A percentile compares a stretch with the other conserved stretches of the same genome.
Conservation (phyloP, 257 asterid species). For the Jacaranda copaia region DNA sequence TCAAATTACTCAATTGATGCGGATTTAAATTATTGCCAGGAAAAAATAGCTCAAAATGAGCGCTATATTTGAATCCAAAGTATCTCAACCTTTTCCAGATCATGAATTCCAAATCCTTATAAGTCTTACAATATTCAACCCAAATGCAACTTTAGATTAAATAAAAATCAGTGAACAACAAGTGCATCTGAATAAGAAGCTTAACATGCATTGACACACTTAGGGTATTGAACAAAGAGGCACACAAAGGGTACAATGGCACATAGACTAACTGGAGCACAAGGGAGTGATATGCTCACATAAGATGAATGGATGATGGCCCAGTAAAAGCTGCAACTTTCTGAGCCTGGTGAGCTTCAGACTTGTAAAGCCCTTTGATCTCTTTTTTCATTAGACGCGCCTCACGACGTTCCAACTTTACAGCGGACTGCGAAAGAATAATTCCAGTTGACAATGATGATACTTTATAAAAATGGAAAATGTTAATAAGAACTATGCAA, state of each 20-base stretch:
- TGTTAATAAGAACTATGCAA: background rate
- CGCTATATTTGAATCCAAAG: background rate
- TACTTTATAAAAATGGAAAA: background rate
- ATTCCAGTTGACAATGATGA: background rate
- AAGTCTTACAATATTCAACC: background rate
- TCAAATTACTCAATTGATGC: background rate
- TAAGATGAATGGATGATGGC: slow-evolving; percentile 88
- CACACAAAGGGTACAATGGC: background rate
- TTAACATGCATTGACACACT: background rate
- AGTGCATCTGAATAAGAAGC: background rate
- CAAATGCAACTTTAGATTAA: background rate
- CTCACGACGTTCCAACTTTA: slow-evolving; percentile 88
- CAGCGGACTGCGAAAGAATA: slow-evolving; percentile 69
- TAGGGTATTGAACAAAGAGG: background rate
- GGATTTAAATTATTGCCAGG: background rate
- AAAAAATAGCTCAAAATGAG: background rate
- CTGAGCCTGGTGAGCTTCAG: slow-evolving; percentile 85
- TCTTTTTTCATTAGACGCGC: slow-evolving; percentile 86
- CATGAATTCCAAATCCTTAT: background rate
- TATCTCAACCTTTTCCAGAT: background rate
- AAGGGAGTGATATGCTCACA: slow-evolving; percentile 54
- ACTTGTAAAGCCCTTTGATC: slow-evolving; percentile 71
- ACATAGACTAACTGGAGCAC: slow-evolving; percentile 17
- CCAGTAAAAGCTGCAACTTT: slow-evolving; percentile 90
- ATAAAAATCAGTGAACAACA: background rate